Percentiles rank a stretch among this genome's conserved stretches.
Conservation (phyloP, 768 basidiomycete genomes). For the Rhizopogon vinicolor region DNA sequence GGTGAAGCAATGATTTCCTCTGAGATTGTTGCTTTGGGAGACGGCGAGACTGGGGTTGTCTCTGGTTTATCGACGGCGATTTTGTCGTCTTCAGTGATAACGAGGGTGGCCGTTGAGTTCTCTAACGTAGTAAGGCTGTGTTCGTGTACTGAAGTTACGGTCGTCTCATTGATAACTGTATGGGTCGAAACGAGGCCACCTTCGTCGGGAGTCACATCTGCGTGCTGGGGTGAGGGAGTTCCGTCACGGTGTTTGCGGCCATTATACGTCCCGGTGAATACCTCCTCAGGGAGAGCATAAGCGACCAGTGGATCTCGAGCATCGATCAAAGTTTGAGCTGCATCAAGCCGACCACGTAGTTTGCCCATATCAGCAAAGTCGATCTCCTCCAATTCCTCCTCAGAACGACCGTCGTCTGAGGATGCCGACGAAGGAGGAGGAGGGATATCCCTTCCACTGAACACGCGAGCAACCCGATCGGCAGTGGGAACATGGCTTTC, state of each 20-base stretch:
- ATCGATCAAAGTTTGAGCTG: constrained; percentile 5
- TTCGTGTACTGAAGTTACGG: background rate
- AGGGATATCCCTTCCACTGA: constrained; percentile 36
- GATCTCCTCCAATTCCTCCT: constrained; percentile 49
- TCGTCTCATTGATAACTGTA: background rate
- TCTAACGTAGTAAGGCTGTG: background rate
- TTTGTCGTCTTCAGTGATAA: background rate
- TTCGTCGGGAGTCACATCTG: background rate
- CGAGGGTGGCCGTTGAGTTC: background rate
- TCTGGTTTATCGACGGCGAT: background rate
- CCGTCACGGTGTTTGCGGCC: background rate
- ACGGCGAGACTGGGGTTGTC: background rate
- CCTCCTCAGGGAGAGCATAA: constrained; percentile 20
- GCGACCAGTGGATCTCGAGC: background rate
- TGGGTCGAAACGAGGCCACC: background rate
- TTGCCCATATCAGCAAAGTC: constrained; percentile 61
- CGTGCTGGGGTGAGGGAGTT: no score
- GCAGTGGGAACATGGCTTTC: constrained; percentile 65
- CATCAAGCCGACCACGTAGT: constrained; percentile 39
- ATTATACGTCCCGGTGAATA: constrained; percentile 34
- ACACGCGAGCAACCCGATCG: constrained; percentile 59
- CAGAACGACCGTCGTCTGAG: constrained; percentile 23
- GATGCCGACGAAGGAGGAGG: constrained; percentile 18
- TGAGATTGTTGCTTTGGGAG: background rate
- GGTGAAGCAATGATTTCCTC: background rate